Percentiles rank a stretch among this genome's conserved stretches.
These are phyloP conservation scores for Termitomyces sp. DNA, from an alignment of 768 basidiomycete species.

Conservation along the genomic window DNA sequence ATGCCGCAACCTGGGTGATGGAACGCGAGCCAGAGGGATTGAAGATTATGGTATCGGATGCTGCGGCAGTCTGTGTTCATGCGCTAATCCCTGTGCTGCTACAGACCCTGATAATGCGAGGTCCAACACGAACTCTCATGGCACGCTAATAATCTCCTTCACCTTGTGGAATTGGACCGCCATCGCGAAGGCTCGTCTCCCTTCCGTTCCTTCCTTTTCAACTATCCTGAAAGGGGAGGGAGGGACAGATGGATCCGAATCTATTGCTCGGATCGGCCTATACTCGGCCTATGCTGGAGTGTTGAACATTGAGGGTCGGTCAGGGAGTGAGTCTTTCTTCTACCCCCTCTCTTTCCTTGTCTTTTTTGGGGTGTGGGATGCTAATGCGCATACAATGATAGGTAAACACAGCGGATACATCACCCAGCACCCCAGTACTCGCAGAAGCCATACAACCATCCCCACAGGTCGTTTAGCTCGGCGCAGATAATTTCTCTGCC, in stretches of 20 bases:
- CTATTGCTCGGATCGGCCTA: slow-evolving; percentile 79
- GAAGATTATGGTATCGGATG: slow-evolving; percentile 54
- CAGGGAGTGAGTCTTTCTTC: slow-evolving; percentile 36
- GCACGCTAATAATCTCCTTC: slow-evolving; percentile 90
- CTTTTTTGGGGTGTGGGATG: no score
- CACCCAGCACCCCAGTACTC: no score
- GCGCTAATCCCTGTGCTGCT: neutral
- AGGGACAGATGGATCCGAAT: slow-evolving; percentile 42
- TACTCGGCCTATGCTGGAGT: slow-evolving; percentile 74
- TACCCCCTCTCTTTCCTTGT: no score
- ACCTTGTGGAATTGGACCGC: slow-evolving; percentile 79
- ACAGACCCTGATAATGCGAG: slow-evolving; percentile 74
- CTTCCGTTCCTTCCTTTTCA: slow-evolving; percentile 42
- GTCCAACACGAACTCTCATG: slow-evolving; percentile 80
- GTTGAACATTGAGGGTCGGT: slow-evolving; percentile 53
- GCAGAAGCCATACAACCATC: no score
- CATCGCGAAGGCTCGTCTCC: slow-evolving; percentile 75
- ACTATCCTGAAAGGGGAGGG: slow-evolving; percentile 65
- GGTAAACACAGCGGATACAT: no score
- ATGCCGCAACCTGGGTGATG: slow-evolving; percentile 79
- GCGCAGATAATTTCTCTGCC: no score
- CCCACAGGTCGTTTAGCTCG: no score
- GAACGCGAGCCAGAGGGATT: slow-evolving; percentile 69
- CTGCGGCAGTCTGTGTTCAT: slow-evolving; percentile 41
- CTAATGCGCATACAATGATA: no score